These are phyloP conservation scores for Ramichloridium luteum DNA, from an alignment of 2,329 filamentous ascomycete genomes.

Conservation along the genomic window DNA sequence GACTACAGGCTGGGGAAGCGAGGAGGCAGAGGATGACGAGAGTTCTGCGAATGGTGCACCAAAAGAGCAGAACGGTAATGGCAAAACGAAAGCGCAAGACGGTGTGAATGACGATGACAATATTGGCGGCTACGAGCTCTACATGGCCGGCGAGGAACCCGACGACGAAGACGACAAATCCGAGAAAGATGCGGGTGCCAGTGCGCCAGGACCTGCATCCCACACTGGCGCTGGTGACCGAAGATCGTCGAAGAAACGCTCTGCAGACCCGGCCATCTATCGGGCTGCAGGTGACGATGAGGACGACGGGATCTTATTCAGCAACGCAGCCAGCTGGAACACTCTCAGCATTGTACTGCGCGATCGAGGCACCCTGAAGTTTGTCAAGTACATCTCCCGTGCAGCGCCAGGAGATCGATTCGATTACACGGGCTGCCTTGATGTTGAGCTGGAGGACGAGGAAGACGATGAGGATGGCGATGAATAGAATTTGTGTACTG, in stretches of 20 bases:
- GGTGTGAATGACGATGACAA: conserved; percentile 43
- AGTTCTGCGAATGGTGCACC: conserved; percentile 18
- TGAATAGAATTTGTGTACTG: conserved; percentile 1
- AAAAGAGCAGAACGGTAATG: no score
- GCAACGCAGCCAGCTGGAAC: conserved; percentile 68
- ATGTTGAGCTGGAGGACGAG: conserved; percentile 41
- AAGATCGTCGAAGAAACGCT: conserved; percentile 25
- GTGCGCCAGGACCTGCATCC: conserved; percentile 24
- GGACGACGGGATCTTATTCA: conserved; percentile 62
- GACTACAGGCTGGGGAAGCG: conserved; percentile 69
- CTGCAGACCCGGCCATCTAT: conserved; percentile 73
- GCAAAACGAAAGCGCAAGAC: conserved; percentile 15
- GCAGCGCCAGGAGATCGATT: conserved; percentile 78
- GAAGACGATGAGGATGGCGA: conserved; percentile 36
- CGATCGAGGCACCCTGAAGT: conserved; percentile 74
- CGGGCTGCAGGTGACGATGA: conserved; percentile 53
- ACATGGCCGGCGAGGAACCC: conserved; percentile 70
- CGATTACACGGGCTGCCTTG: conserved; percentile 74
- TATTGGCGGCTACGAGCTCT: conserved; percentile 72
- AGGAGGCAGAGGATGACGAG: conserved; percentile 38
- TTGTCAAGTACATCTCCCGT: conserved; percentile 89
- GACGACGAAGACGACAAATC: conserved; percentile 51
- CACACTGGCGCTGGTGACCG: conserved; percentile 37
- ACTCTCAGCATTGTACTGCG: conserved; percentile 80
- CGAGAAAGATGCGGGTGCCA: conserved; percentile 28